Base-by-base conservation (phyloP, 768 basidiomycete genomes). In the Sporobolomyces pararoseus region DNA sequence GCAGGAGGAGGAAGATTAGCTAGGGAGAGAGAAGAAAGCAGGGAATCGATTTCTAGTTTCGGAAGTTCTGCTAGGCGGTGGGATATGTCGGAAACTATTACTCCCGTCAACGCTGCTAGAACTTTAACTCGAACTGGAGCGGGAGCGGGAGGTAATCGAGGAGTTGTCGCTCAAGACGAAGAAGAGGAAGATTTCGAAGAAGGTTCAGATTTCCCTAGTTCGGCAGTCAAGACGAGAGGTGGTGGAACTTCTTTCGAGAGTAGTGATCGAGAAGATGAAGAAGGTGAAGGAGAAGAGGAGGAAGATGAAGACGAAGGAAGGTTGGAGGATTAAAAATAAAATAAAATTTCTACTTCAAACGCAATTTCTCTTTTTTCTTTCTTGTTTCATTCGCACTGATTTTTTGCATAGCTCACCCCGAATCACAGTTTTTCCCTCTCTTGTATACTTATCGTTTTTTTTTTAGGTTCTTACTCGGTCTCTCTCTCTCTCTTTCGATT, bases 231-330 rank as follows among this genome's bases (percentile, higher is more conserved):
- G 60, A 68, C 37, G 49, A 31, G 66, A 54, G 31, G 61, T 27
- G 35, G 49, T 58, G 49, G 58, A 44, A n/a, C 16, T 9, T 23
- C 34, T 21, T 34, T 49, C 32, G 57, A 50, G 57, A 51, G 44
- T 37, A 51, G 35, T 31, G 65, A 49, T 44, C 2, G 52, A 9
- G 64, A 29, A 19, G 54, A n/a, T 6, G 54, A 58, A n/a, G 55
- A 59, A 13, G 32, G 17, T 4, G 57, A 58, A 19, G 47, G 13
- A n/a, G 47, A 52, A 5, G 49, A 46, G 7, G 58, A 42, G 19
- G 58, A 61, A 16, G 65, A 60, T n/a, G 65, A 60, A 16, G 58
- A 52, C 2, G 65, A 59, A 27, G 65, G 55, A 12, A 51, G 58
- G 10, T 42, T 58, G 44, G 64, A 65, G 46, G 61, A 52, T 50